These are phyloP conservation scores for Emmonsiellopsis sp. DNA, from an alignment of 2,329 filamentous ascomycete genomes.

Conservation along the genomic window DNA sequence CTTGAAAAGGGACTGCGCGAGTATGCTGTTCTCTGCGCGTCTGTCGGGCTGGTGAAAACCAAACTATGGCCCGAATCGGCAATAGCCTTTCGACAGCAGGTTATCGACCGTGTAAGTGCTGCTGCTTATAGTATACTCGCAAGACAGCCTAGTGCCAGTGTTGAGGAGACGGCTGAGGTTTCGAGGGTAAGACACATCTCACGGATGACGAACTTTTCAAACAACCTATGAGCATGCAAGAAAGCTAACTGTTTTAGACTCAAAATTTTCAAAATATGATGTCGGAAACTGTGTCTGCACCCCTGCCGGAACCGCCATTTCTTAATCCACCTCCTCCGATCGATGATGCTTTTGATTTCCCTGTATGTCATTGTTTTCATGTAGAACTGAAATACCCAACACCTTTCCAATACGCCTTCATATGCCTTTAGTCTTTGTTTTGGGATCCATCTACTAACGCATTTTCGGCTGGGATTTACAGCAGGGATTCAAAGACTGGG, in stretches of 20 bases:
- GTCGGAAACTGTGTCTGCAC: too few species aligned
- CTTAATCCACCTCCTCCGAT: too few species aligned
- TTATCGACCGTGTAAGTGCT: slow-evolving; percentile 26
- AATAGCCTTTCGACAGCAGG: slow-evolving; percentile 13
- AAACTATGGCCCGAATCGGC: slow-evolving; percentile 9
- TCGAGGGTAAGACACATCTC: slow-evolving; percentile 1
- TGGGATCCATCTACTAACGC: neutral
- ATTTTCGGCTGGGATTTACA: neutral
- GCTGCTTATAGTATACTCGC: slow-evolving; percentile 29
- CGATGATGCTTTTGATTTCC: too few species aligned
- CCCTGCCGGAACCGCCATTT: too few species aligned
- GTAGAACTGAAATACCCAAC: too few species aligned
- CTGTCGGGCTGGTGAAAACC: slow-evolving; percentile 13
- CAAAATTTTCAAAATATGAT: too few species aligned
- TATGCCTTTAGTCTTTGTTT: neutral
- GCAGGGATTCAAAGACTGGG: slow-evolving; percentile 10
- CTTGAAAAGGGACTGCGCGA: slow-evolving; percentile 16
- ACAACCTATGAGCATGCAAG: too few species aligned
- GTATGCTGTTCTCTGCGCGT: slow-evolving; percentile 13
- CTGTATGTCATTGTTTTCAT: too few species aligned
- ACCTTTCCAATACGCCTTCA: neutral
- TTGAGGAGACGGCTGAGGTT: neutral
- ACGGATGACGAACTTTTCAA: too few species aligned
- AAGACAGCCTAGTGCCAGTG: slow-evolving; percentile 17
- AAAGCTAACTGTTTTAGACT: too few species aligned